phyloP scores from a whole-genome alignment of 345 rosid genomes.

The Gossypioides kirkii region DNA sequence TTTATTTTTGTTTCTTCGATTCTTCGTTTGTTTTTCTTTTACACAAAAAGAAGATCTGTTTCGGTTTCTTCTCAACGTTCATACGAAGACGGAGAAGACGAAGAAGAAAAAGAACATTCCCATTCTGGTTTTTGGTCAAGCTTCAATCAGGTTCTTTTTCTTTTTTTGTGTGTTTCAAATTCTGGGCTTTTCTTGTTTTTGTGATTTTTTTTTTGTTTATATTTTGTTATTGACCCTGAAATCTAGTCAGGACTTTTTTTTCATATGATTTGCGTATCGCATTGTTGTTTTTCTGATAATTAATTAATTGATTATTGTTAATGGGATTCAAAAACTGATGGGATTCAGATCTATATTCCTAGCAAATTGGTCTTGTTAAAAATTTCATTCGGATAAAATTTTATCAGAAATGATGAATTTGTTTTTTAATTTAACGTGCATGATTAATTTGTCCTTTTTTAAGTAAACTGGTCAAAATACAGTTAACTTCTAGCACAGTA shows the following conservation, averaged over 20 bases:
- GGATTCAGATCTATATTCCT: not conserved
- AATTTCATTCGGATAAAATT: no score
- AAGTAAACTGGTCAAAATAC: no score
- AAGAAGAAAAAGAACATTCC: not conserved
- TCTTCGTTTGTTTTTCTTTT: no score
- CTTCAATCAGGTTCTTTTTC: slow-evolving; percentile 7
- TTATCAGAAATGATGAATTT: no score
- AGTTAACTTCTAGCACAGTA: no score
- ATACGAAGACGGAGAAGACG: not conserved
- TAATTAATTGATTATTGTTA: not conserved
- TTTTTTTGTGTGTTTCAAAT: not conserved
- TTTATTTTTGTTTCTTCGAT: not conserved
- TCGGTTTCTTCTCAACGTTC: not conserved
- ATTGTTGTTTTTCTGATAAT: not conserved
- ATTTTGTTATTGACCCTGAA: not conserved
- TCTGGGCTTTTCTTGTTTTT: not conserved
- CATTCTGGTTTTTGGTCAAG: not conserved
- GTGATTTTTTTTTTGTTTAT: not conserved
- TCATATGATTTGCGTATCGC: not conserved
- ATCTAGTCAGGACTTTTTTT: not conserved
- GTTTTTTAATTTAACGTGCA: no score
- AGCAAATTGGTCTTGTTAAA: no score
- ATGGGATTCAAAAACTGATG: not conserved
- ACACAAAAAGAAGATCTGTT: not conserved
- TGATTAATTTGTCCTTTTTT: no score